Evolutionary conservation across 176 grass and related monocot genomes (phyloP), one percentile per base, ranked within the genome.

Genomic region (Aegilops tauschii): DNA sequence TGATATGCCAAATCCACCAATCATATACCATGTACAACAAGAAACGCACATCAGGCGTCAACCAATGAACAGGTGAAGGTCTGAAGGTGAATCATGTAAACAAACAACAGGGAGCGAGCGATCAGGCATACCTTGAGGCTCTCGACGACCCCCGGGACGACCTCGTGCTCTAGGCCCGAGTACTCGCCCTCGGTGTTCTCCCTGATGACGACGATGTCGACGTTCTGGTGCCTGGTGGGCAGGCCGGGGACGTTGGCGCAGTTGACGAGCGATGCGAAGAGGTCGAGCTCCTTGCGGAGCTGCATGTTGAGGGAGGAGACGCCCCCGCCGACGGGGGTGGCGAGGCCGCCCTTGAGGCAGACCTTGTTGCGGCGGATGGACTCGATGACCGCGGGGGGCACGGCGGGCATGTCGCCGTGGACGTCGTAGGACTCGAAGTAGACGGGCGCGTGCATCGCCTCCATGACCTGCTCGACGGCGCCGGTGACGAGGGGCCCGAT

Each of bases 111-210:
- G 12, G 31, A 80, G 76, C 8, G 20, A 61, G 28, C 32, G 61
- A 83, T 86, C 6, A 50, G 10, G 14, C 79, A 45, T 91, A 95
- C 96, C 86, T 98, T 95, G 77, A 98, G 91, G 90, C 88, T 95
- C 87, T 98, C 91, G 7, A 98, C 93, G 72, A 98, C 96, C 62
- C 91, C 93, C 5, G 96, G 96, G 12, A 98, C 93, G 81, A 98
- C 93, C 84, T 94, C 96, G 58, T 98, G 96, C 88, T 98, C 93
- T 18, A 98, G 94, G n/a, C 96, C 96, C 42, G 93, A 93, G 89
- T 98, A 98, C 88, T 98, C 93, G 8, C 93, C 96, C 78, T 98
- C 96, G 20, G 96, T 98, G 77, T 98, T 98, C 90, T 98, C 96
- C 82, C 93, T 95, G 84, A 98, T 98, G 78, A 98, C 90, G 31